Base-by-base conservation (phyloP, 768 basidiomycete genomes). In the Pilatotrama ljubarskyi region DNA sequence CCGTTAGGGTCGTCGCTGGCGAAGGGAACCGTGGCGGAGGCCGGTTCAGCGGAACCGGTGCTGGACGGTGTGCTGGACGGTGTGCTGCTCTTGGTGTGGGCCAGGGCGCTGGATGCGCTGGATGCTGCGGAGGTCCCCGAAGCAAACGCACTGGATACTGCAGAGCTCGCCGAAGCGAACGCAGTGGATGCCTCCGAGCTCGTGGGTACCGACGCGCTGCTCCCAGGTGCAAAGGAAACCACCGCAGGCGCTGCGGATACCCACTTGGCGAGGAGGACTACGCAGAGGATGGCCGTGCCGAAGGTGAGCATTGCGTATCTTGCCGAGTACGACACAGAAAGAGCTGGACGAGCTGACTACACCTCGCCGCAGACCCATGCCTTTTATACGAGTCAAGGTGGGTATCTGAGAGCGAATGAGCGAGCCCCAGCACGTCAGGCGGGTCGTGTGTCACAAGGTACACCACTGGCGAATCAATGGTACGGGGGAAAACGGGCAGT, bases 1-100 rank as follows among this genome's bases (percentile, higher is more conserved):
- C 46, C 38, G 62, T 73, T 74, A n/a, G 72, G 68, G 52, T 73
- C 62, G 55, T 68, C 64, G 50, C 68, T 69, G 22, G 69, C 66
- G 6, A 63, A 64, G 1, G 63, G 49, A 26, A 68, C 69, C 13
- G 69, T 72, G 20, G 26, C 57, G 15, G 49, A 59, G 15, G 58
- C 59, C 11, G 42, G 44, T 1, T 59, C 20, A 24, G 64, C 63
- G 15, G 65, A 60, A 26, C 41, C 35, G 40, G 32, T 41, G 56
- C 40, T 59, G 15, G 58, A 49, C 24, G 47, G 43, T 10, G 52
- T 15, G 38, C 24, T 44, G 10, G 48, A 26, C 38, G 57, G 15
- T 18, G 26, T 15, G 25, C 11, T 13, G 20, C 35, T 37, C 24
- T 22, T 29, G 22, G 17, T 50, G 38, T 42, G 52, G 10, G 17